Percentiles rank a stretch among this genome's conserved stretches.
These are phyloP conservation scores for Kazachstania bromeliacearum DNA, from an alignment of 805 yeast genomes.

Conservation along the genomic window DNA sequence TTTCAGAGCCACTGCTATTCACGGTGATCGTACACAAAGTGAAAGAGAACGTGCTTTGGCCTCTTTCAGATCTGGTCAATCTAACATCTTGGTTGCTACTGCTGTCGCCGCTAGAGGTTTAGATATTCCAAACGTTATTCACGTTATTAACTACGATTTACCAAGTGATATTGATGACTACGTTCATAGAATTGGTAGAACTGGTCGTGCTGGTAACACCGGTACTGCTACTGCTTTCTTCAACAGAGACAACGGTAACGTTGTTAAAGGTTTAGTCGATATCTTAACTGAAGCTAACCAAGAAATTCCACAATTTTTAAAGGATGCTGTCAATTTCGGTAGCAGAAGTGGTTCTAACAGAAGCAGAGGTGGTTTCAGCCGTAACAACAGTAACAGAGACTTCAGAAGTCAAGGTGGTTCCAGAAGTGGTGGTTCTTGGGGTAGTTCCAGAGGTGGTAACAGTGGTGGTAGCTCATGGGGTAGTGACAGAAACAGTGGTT, in stretches of 20 bases:
- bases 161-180: constrained; percentile 97
- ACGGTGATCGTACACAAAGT: constrained; percentile 96
- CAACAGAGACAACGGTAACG: constrained; percentile 87
- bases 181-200: constrained; percentile 99
- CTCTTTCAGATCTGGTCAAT: constrained; percentile 83
- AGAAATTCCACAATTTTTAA: constrained; percentile 88
- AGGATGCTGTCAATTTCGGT: constrained; percentile 68
- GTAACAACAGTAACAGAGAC: constrained; percentile 38
- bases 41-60: constrained; percentile 98
- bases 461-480: constrained; percentile 23
- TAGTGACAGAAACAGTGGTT: constrained; percentile 7
- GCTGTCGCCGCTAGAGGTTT: constrained; percentile 99
- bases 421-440: constrained; percentile 16
- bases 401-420: constrained; percentile 38
- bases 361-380: constrained; percentile 35
- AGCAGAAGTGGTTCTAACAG: constrained; percentile 52
- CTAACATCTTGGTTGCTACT: constrained; percentile 94
- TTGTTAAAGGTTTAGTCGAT: constrained; percentile 80
- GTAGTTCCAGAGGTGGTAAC: constrained; percentile 22
- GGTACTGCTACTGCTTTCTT: constrained; percentile 98
- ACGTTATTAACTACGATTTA: constrained; percentile 93
- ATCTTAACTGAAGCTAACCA: constrained; percentile 93
- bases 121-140: constrained; percentile 98
- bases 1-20: constrained; percentile 96
- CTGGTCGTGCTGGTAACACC: constrained; percentile 99